Conservation (phyloP, 192 early-diverging fungal genomes). For the Phycomyces nitens region DNA sequence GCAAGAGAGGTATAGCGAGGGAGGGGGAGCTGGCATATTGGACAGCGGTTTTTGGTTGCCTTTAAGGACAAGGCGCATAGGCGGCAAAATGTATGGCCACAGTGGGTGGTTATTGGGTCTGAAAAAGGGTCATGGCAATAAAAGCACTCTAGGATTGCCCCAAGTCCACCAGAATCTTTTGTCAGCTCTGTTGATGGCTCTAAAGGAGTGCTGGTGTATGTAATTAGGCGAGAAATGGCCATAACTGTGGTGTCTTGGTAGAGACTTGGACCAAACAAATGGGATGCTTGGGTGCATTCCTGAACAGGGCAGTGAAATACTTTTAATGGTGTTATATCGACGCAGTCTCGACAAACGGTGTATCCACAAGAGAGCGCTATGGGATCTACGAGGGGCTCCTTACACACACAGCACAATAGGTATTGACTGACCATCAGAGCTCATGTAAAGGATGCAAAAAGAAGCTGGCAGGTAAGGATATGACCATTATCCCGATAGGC, state of each 20-base stretch:
- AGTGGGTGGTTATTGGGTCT: conserved; percentile 13
- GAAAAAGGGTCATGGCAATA: neutral
- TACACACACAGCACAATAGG: conserved; percentile 13
- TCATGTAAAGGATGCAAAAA: neutral
- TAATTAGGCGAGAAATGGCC: neutral
- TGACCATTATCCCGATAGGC: neutral
- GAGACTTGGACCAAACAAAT: conserved; percentile 13
- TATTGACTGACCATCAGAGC: neutral
- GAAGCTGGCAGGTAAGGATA: neutral
- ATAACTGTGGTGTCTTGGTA: conserved; percentile 1
- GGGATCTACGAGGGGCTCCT: conserved; percentile 7
- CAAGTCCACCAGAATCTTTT: neutral
- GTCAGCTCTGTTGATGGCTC: neutral
- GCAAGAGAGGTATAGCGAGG: conserved; percentile 11
- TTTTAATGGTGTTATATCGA: neutral
- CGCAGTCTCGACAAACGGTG: conserved; percentile 13
- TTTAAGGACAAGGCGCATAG: conserved; percentile 10
- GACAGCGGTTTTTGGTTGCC: conserved; percentile 5
- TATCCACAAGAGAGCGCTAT: conserved; percentile 18
- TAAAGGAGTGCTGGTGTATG: neutral
- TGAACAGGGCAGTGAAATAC: conserved; percentile 10
- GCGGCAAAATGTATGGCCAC: conserved; percentile 21
- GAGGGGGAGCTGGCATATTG: conserved; percentile 9
- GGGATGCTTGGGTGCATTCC: conserved; percentile 3
- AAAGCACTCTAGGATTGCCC: neutral